Evolutionary conservation across 2,329 filamentous ascomycete genomes (phyloP).

Genomic region (Verticillium isaacii): DNA sequence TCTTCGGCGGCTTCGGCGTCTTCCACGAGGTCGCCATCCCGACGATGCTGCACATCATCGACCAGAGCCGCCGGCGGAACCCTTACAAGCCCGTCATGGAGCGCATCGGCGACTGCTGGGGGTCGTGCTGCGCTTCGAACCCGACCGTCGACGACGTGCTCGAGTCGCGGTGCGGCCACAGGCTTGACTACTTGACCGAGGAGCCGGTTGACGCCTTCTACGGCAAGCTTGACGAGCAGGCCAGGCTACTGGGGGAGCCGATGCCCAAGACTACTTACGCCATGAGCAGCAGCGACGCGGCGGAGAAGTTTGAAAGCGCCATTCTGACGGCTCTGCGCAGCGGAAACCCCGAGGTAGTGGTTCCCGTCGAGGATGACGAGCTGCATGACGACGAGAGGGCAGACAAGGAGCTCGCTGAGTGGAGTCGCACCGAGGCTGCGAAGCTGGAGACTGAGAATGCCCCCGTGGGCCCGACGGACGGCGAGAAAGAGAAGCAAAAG

Average conservation of each 20-base stretch:
- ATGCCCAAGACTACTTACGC: constrained; percentile 12
- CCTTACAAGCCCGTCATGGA: constrained; percentile 10
- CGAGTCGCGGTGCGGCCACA: constrained; percentile 13
- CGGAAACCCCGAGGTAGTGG: constrained; percentile 6
- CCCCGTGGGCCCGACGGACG: neutral
- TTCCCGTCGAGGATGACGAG: constrained; percentile 7
- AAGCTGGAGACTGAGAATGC: constrained; percentile 4
- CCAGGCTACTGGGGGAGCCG: constrained; percentile 6
- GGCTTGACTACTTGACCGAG: constrained; percentile 13
- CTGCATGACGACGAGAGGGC: constrained; percentile 11
- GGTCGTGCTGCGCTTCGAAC: constrained; percentile 13
- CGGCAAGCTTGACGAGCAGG: constrained; percentile 10
- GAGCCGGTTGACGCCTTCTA: constrained; percentile 10
- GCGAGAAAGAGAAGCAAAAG: neutral
- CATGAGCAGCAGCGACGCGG: constrained; percentile 7
- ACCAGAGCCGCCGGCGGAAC: constrained; percentile 16
- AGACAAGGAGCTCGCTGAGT: neutral
- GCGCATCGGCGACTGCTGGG: constrained; percentile 15
- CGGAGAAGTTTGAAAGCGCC: constrained; percentile 9
- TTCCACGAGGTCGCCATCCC: constrained; percentile 27
- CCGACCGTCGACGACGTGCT: constrained; percentile 12
- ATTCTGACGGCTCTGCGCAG: constrained; percentile 5
- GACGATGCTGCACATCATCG: constrained; percentile 25
- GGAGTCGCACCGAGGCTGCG: no score
- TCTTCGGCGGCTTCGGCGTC: constrained; percentile 17